phyloP scores from a whole-genome alignment of 2,329 filamentous ascomycete genomes.

The Botryotinia narcissicola region DNA sequence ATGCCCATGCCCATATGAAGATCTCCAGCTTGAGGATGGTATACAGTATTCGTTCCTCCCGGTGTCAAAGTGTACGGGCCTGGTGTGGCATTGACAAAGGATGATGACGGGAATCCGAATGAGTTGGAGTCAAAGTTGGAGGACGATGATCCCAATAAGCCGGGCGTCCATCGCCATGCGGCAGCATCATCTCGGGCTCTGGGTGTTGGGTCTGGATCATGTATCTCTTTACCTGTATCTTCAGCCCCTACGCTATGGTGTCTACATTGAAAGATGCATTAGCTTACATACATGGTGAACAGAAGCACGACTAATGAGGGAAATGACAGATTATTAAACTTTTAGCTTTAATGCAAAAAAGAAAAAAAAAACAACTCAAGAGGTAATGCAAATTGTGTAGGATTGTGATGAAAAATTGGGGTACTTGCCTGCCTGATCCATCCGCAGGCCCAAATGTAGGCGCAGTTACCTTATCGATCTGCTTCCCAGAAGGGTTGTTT shows the following conservation, averaged over 20 bases:
- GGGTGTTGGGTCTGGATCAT: slow-evolving; percentile 81
- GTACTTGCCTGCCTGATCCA: slow-evolving; percentile 32
- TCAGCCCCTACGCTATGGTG: slow-evolving; percentile 35
- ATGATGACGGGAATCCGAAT: slow-evolving; percentile 69
- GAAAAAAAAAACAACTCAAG: too few relatives aligned
- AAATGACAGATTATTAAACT: background rate
- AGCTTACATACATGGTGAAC: background rate
- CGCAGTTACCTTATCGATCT: slow-evolving; percentile 35
- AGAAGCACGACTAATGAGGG: background rate
- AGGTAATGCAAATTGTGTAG: background rate
- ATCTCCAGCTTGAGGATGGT: slow-evolving; percentile 80
- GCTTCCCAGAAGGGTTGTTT: slow-evolving; percentile 43
- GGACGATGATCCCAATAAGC: slow-evolving; percentile 68
- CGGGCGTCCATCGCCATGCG: slow-evolving; percentile 84
- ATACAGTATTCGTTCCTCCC: slow-evolving; percentile 74
- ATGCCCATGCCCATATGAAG: slow-evolving; percentile 73
- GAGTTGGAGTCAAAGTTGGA: slow-evolving; percentile 84
- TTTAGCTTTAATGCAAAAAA: background rate
- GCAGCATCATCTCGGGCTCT: slow-evolving; percentile 77
- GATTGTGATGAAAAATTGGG: background rate
- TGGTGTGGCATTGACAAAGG: slow-evolving; percentile 74
- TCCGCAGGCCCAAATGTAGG: slow-evolving; percentile 28
- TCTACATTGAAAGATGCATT: slow-evolving; percentile 23
- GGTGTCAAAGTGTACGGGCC: slow-evolving; percentile 89
- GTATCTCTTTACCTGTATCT: slow-evolving; percentile 47